Conservation (phyloP, 2,329 filamentous ascomycete genomes). For the Fusarium camptoceras region DNA sequence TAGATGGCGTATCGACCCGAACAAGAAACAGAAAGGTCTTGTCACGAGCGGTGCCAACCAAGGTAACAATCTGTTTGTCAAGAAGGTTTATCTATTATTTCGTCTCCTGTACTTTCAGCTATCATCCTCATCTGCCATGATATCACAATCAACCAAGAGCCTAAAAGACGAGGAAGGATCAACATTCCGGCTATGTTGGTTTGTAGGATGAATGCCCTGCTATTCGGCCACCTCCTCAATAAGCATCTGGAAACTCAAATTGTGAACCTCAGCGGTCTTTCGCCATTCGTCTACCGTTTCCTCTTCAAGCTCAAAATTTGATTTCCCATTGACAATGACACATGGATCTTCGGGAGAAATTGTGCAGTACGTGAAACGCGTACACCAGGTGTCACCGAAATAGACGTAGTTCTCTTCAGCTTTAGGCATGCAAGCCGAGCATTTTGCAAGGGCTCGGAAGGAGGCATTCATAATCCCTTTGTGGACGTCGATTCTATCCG, state of each 20-base stretch:
- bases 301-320: background rate
- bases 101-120: too few species aligned
- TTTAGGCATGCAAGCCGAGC: slow-evolving; percentile 2
- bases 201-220: rapidly evolving
- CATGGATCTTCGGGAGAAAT: background rate
- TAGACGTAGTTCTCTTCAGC: background rate
- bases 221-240: background rate
- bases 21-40: too few species aligned
- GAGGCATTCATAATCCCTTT: background rate
- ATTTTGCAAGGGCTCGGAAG: background rate
- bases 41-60: too few species aligned
- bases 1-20: too few species aligned
- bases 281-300: background rate
- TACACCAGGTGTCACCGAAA: background rate
- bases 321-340: background rate
- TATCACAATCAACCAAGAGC: too few species aligned
- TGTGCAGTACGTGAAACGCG: background rate
- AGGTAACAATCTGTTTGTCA: too few species aligned
- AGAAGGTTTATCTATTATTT: too few species aligned
- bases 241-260: background rate
- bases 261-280: background rate
- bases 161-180: too few species aligned
- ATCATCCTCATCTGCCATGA: too few species aligned
- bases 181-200: too few species aligned
- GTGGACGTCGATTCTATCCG: rapidly evolving